Conservation (phyloP, 1,284 basidiomycete genomes). For the Tilletia caries region DNA sequence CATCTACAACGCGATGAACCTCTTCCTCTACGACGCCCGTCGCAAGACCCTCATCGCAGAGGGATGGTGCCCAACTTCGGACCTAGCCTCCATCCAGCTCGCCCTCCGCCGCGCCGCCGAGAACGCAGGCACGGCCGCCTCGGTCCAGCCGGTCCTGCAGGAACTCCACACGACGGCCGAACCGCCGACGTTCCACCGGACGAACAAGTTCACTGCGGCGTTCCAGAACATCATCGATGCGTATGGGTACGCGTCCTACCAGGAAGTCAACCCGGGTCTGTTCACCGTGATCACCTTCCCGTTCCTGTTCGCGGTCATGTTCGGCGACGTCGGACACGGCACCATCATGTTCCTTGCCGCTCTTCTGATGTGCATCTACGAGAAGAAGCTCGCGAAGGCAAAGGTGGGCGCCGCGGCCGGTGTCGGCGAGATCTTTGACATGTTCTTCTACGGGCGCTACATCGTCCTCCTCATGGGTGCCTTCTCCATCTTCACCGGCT, state of each 20-base stretch:
- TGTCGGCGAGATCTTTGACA: conserved; percentile 81
- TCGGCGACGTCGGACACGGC: conserved; percentile 97
- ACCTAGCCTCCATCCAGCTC: conserved; percentile 79
- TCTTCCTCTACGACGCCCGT: conserved; percentile 85
- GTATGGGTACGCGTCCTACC: conserved; percentile 90
- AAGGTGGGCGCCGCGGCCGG: conserved; percentile 72
- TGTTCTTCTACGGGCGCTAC: conserved; percentile 95
- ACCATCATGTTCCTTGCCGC: conserved; percentile 76
- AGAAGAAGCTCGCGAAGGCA: conserved; percentile 72
- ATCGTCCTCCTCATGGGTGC: conserved; percentile 96
- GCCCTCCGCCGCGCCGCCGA: conserved; percentile 92
- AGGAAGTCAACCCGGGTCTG: conserved; percentile 95
- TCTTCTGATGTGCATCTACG: conserved; percentile 76
- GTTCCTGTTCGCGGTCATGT: conserved; percentile 99
- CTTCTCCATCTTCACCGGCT: conserved; percentile 87
- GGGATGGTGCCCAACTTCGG: conserved; percentile 92
- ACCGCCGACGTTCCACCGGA: conserved; percentile 91
- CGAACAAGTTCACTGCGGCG: conserved; percentile 93
- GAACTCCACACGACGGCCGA: conserved; percentile 84
- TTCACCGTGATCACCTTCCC: conserved; percentile 94
- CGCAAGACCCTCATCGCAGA: conserved; percentile 94
- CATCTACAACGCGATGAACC: conserved; percentile 62
- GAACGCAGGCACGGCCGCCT: conserved; percentile 73
- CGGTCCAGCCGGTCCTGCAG: conserved; percentile 84
- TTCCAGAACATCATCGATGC: conserved; percentile 98